Evolutionary conservation across 768 basidiomycete genomes (phyloP).

Genomic region (Lyophyllum decastes): DNA sequence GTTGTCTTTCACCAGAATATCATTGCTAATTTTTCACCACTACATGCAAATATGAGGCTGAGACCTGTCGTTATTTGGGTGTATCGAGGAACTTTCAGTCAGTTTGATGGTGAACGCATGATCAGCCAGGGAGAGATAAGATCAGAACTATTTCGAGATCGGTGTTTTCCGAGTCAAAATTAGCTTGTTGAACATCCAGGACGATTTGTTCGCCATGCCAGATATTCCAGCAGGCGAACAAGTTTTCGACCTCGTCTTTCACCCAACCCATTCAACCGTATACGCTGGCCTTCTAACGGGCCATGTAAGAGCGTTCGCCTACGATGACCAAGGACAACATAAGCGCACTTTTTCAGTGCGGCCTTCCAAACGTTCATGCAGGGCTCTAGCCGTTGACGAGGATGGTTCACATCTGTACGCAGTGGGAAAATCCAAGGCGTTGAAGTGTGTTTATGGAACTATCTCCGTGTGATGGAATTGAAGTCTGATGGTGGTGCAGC

Average conservation of each 20-base stretch:
- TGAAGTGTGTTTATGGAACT: slow-evolving; percentile 59
- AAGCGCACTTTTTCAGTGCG: slow-evolving; percentile 59
- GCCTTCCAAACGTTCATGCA: slow-evolving; percentile 83
- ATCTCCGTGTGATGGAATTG: slow-evolving; percentile 15
- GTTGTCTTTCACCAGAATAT: too few relatives aligned
- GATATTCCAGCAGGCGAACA: slow-evolving; percentile 75
- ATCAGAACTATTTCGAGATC: not conserved
- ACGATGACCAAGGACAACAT: slow-evolving; percentile 69
- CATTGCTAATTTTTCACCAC: too few relatives aligned
- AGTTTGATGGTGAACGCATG: too few relatives aligned
- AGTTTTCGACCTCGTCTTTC: slow-evolving; percentile 89
- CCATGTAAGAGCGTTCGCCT: slow-evolving; percentile 77
- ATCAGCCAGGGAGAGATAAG: slow-evolving; percentile 2
- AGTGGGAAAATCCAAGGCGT: slow-evolving; percentile 77
- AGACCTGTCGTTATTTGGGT: too few relatives aligned
- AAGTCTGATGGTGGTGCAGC: slow-evolving; percentile 33
- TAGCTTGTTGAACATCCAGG: not conserved
- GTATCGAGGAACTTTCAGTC: too few relatives aligned
- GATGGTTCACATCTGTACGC: slow-evolving; percentile 74
- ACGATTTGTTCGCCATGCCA: slow-evolving; percentile 34
- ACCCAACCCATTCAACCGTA: slow-evolving; percentile 70
- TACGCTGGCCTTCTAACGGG: slow-evolving; percentile 83
- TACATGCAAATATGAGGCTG: too few relatives aligned
- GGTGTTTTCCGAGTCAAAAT: slow-evolving; percentile 7
- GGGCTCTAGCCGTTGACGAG: slow-evolving; percentile 66